Conservation (phyloP, 1,139 yeast species). For the Saccharomyces pastorianus region DNA sequence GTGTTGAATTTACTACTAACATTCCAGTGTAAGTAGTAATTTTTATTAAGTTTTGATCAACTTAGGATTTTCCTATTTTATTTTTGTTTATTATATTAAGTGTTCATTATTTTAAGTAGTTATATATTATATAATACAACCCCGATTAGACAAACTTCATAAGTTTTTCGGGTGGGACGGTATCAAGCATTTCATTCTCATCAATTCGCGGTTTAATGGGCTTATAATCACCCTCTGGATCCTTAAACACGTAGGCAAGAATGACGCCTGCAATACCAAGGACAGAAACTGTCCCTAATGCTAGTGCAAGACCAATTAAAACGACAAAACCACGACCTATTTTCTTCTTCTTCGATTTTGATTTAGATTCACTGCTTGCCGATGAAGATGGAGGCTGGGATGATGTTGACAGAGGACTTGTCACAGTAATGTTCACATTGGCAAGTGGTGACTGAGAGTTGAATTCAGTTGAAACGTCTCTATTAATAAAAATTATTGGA, state of each 20-base stretch:
- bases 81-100: not conserved
- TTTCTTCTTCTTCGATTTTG: constrained; percentile 16
- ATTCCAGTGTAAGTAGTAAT: not conserved
- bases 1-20: not conserved
- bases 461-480: constrained; percentile 31
- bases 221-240: constrained; percentile 15
- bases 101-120: constrained; percentile 1
- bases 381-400: constrained; percentile 22
- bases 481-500: constrained; percentile 28
- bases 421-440: constrained; percentile 12
- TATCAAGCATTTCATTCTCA: constrained; percentile 53
- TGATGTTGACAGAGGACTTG: constrained; percentile 13
- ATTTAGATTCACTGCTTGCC: constrained; percentile 18
- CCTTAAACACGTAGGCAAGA: constrained; percentile 41
- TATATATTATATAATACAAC: constrained; percentile 1
- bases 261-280: constrained; percentile 55
- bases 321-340: constrained; percentile 67
- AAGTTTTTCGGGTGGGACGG: constrained; percentile 53
- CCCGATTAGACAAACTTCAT: constrained; percentile 32
- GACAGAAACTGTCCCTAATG: constrained; percentile 68
- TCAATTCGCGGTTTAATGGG: constrained; percentile 40
- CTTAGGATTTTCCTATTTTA: too few relatives aligned
- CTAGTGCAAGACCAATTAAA: constrained; percentile 79
- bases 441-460: constrained; percentile 27
- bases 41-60: not conserved